Base-by-base conservation (phyloP, 2,329 filamentous ascomycete species). In the Alternaria angustiovoidea region DNA sequence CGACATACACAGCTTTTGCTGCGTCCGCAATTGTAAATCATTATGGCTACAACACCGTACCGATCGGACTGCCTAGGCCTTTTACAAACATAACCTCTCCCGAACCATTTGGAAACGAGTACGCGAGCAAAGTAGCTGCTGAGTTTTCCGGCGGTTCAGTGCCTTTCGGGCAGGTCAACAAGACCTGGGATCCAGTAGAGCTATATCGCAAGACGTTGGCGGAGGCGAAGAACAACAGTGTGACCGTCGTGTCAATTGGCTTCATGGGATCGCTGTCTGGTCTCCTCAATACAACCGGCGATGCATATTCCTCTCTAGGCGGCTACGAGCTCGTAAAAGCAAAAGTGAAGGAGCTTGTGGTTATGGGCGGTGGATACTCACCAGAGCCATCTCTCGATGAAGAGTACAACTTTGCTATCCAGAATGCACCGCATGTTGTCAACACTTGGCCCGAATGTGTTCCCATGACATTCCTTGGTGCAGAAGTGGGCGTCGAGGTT, bases 361-460 rank as follows among this genome's bases (percentile, higher is more conserved):
- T 86, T 6, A 86, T 86, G 84, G 85, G 84, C 24, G 84, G 84
- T 12, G 70, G 58, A 7, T 86, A 85, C 56, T 82, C 83, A 0
- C 77, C 76, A 16, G 41, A 47, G 14, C 42, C 24, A 7, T 41
- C 55, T 16, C 11, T 58, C 0, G 83, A 83, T 8, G 70, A 75
- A 54, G 80, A 83, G 54, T 86, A 76, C 69, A 86, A 87, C 67
- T 86, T 86, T 62, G 81, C 71, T 30, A 80, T 81, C 24, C 68
- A 71, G 43, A 78, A 83, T 57, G 71, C 81, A 0, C 57, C 77
- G 2, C 79, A 82, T 46, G 83, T 86, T 3, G 64, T 86, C 11
- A 80, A 82, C 63, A 78, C 70, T 34, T 86, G 83, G 82, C 71
- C 75, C 4, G 73, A 76, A 0, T 70, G 64, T 18, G 61, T 71